Percentiles rank a stretch among this genome's conserved stretches.
Evolutionary conservation across 108 stramenopile species (phyloP).

Genomic region (Chaetoceros tenuissimus): DNA sequence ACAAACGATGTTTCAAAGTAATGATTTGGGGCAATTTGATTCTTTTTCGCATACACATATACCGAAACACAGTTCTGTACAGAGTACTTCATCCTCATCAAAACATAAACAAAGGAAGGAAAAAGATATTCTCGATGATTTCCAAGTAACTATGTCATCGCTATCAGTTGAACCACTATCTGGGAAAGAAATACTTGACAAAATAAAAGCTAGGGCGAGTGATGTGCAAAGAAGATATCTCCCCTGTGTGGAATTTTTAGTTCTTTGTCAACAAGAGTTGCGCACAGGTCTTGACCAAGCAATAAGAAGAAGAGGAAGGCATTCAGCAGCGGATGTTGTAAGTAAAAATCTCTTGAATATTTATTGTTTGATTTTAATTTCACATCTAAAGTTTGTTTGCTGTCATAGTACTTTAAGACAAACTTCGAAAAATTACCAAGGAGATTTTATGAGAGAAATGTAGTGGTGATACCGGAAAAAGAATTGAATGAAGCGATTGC

Average conservation of each 20-base stretch:
- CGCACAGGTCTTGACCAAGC: conserved; percentile 63
- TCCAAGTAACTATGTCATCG: conserved; percentile 24
- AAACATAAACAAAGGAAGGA: no score
- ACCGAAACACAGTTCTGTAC: no score
- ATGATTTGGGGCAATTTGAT: no score
- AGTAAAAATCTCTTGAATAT: conserved; percentile 1
- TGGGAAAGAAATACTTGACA: conserved; percentile 41
- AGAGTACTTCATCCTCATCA: no score
- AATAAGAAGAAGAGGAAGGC: conserved; percentile 10
- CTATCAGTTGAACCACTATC: conserved; percentile 58
- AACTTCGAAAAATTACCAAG: conserved; percentile 58
- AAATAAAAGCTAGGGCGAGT: conserved; percentile 38
- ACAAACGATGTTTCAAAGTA: no score
- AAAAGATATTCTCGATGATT: no score
- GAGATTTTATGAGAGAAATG: conserved; percentile 50
- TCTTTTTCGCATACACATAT: no score
- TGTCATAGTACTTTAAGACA: conserved; percentile 27
- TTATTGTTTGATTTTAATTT: background rate
- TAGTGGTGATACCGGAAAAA: conserved; percentile 37
- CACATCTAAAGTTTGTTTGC: background rate
- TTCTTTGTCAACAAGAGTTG: conserved; percentile 78
- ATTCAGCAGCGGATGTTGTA: conserved; percentile 1
- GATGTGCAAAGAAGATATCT: conserved; percentile 67
- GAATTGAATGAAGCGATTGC: conserved; percentile 32
- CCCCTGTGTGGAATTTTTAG: conserved; percentile 83